Conservation (phyloP, 2,329 filamentous ascomycete species). For the Paecilomyces dactylethromorphus region DNA sequence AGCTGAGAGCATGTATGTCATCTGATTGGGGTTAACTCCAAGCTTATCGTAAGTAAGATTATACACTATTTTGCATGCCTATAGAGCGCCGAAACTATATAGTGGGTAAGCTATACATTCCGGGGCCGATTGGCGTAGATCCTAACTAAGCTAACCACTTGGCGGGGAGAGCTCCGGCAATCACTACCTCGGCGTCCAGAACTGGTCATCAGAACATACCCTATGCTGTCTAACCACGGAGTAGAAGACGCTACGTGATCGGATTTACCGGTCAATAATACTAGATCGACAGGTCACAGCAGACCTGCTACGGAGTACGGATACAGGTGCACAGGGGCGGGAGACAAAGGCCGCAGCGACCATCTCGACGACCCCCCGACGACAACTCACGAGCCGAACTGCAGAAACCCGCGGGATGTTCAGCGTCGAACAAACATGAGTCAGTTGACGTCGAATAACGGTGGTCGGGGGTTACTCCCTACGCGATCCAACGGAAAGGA, state of each 20-base stretch:
- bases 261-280: neutral
- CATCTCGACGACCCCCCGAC: neutral
- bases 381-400: neutral
- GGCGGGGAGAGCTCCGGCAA: too few relatives aligned
- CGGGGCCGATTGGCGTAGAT: too few relatives aligned
- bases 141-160: too few relatives aligned
- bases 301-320: neutral
- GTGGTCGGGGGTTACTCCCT: slow-evolving; percentile 23
- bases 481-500: slow-evolving; percentile 21
- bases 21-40: too few relatives aligned
- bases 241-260: neutral
- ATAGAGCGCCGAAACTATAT: too few relatives aligned
- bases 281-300: neutral
- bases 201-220: too few relatives aligned
- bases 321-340: too few relatives aligned
- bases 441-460: slow-evolving; percentile 22
- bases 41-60: too few relatives aligned
- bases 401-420: neutral
- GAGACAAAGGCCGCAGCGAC: neutral
- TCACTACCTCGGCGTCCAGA: too few relatives aligned
- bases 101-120: too few relatives aligned
- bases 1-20: too few relatives aligned
- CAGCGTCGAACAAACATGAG: slow-evolving; percentile 20
- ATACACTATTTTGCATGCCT: too few relatives aligned
- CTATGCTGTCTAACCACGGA: neutral